phyloP scores from a whole-genome alignment of 805 yeast genomes.

The Nakazawaea peltata region DNA sequence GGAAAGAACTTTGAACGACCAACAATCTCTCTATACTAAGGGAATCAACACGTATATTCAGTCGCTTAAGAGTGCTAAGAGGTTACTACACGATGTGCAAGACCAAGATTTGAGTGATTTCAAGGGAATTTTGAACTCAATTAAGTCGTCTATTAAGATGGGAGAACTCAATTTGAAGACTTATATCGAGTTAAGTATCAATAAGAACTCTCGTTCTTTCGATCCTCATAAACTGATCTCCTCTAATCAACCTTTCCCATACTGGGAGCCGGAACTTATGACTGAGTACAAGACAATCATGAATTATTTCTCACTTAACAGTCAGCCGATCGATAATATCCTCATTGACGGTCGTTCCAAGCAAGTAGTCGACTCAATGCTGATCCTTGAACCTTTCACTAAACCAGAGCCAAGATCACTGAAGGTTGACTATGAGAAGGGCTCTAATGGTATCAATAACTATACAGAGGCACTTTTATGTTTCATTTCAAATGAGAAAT shows the following conservation, averaged over 20 bases:
- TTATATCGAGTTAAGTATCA: conserved; percentile 39
- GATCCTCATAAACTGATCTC: conserved; percentile 35
- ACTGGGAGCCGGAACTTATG: conserved; percentile 25
- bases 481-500: conserved; percentile 40
- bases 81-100: conserved; percentile 35
- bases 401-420: conserved; percentile 27
- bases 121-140: conserved; percentile 57
- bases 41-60: conserved; percentile 30
- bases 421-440: conserved; percentile 50
- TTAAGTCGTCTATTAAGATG: conserved; percentile 45
- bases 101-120: conserved; percentile 40
- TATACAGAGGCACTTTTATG: conserved; percentile 46
- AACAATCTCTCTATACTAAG: conserved; percentile 14
- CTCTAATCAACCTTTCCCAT: conserved; percentile 33
- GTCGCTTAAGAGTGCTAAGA: conserved; percentile 30
- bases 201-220: conserved; percentile 30
- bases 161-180: conserved; percentile 48
- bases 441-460: conserved; percentile 46
- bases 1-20: conserved; percentile 22
- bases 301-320: conserved; percentile 31
- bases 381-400: conserved; percentile 37
- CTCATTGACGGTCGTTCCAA: conserved; percentile 34
- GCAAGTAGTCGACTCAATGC: conserved; percentile 34
- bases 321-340: conserved; percentile 24
- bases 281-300: conserved; percentile 33